Base-by-base conservation (phyloP, 2,329 filamentous ascomycete species). In the Trichophyton simii region DNA sequence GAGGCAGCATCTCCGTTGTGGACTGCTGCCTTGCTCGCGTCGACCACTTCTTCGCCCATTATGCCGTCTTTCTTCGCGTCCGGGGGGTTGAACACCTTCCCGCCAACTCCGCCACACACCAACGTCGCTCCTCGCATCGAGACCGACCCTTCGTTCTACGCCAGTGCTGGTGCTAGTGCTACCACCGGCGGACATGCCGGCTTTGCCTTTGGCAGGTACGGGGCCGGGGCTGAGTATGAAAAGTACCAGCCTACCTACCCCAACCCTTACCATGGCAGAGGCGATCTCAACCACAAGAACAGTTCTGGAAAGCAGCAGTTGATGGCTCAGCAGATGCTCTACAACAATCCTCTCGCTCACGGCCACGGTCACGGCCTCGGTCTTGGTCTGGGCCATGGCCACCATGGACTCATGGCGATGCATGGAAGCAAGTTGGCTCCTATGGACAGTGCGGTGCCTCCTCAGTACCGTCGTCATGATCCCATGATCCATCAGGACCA, bases 221-320 rank as follows among this genome's bases (percentile, higher is more conserved):
- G 76, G 66, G 76, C 69, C 58, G 73, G 75, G 58, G 74, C 72
- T 65, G 76, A 78, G 59, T 77, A 76, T 65, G 76, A 78, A 62
- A 73, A 77, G 65, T 78, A 76, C 66, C 73, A 73, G 64, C 71
- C 73, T n/a, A 63, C 70, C 60, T 72, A 72, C 44, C n/a, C 36
- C 57, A 57, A 57, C 55, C 31, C 55, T 18, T 38, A 57, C n/a
- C 18, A 22, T 8, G 52, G 4, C 52, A 25, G 41, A 44, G 41
- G 41, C 15, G 41, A 44, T 18, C 41, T 44, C 41, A 44, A 44
- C 41, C 13, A 44, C 44, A 20, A 22, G 44, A 36, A 36, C 34
- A 18, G 7, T 9, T 18, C 44, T 20, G 44, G 44, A n/a, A 48
- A 48, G n/a, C 66, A 67, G 34, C 58, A 64, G 13, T 61, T 67